Percentiles rank a stretch among this genome's conserved stretches.
Evolutionary conservation across 108 stramenopile species (phyloP).

Genomic region (Fragilaria crotonensis): DNA sequence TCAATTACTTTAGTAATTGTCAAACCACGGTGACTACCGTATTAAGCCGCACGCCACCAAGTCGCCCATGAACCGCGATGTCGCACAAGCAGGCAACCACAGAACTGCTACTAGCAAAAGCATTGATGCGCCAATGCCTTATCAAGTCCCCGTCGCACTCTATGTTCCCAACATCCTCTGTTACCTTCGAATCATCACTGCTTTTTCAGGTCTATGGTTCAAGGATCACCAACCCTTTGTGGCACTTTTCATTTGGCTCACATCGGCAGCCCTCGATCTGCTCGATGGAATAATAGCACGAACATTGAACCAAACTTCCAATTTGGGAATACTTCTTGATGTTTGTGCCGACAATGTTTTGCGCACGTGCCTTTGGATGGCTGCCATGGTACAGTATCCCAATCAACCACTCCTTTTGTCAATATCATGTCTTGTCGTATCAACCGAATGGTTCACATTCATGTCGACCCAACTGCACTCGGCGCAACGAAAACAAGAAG

Average conservation of each 20-base stretch:
- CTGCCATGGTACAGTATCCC: too few relatives aligned
- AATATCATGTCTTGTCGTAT: too few relatives aligned
- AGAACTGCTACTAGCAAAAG: too few relatives aligned
- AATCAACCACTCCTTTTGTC: too few relatives aligned
- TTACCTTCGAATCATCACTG: constrained; percentile 41
- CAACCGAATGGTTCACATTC: constrained; percentile 62
- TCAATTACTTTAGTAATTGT: too few relatives aligned
- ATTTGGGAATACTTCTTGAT: constrained; percentile 52
- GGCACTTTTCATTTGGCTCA: constrained; percentile 37
- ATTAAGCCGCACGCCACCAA: too few relatives aligned
- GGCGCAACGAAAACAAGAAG: too few relatives aligned
- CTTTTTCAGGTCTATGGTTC: constrained; percentile 27
- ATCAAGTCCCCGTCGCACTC: too few relatives aligned
- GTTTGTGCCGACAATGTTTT: constrained; percentile 55
- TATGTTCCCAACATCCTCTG: constrained; percentile 56
- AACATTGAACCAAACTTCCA: constrained; percentile 46
- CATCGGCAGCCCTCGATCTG: constrained; percentile 39
- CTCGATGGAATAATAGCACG: constrained; percentile 52
- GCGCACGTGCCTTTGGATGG: constrained; percentile 43
- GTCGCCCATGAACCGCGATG: too few relatives aligned
- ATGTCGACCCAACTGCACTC: constrained; percentile 38
- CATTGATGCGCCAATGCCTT: too few relatives aligned
- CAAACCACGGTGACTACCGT: too few relatives aligned
- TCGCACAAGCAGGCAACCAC: too few relatives aligned
- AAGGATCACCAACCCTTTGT: constrained; percentile 11